Conservation (phyloP, 257 asterid genomes). For the Fraxinus pennsylvanica region DNA sequence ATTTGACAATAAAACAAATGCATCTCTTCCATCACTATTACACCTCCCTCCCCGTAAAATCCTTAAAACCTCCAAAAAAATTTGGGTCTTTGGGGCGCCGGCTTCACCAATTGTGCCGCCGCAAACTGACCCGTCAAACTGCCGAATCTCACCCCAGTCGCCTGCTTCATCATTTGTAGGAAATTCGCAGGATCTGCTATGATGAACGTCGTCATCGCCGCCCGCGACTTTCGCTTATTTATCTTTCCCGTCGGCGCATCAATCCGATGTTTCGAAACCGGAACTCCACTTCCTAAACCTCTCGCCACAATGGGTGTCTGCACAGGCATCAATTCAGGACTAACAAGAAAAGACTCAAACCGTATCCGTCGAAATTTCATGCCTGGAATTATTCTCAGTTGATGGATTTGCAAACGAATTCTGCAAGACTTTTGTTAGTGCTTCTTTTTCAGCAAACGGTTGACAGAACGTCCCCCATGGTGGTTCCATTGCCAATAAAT, state of each 20-base stretch:
- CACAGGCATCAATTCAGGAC: constrained; percentile 35
- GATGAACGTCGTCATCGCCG: constrained; percentile 71
- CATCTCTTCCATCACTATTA: too few relatives aligned
- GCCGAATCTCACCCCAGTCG: constrained; percentile 64
- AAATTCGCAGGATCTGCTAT: constrained; percentile 84
- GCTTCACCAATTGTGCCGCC: constrained; percentile 47
- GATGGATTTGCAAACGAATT: constrained; percentile 39
- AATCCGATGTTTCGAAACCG: constrained; percentile 32
- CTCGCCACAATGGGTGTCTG: constrained; percentile 55
- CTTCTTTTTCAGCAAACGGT: constrained; percentile 55
- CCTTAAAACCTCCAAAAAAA: too few relatives aligned
- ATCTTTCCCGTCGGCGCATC: constrained; percentile 54
- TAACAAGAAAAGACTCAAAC: constrained; percentile 34
- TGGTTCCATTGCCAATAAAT: constrained; percentile 53
- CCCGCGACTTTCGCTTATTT: constrained; percentile 64
- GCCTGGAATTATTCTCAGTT: constrained; percentile 13
- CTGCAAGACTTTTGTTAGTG: constrained; percentile 59
- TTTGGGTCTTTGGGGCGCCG: constrained; percentile 54
- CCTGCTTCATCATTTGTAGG: constrained; percentile 93
- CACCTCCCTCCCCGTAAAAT: too few relatives aligned
- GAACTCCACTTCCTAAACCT: constrained; percentile 61
- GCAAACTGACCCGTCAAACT: constrained; percentile 40
- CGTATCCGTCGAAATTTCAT: constrained; percentile 43
- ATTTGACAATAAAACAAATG: too few relatives aligned
- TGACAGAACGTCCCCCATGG: constrained; percentile 56